Conservation (phyloP, 371 early-diverging fungal genomes). For the Dinochytrium kinnereticum region DNA sequence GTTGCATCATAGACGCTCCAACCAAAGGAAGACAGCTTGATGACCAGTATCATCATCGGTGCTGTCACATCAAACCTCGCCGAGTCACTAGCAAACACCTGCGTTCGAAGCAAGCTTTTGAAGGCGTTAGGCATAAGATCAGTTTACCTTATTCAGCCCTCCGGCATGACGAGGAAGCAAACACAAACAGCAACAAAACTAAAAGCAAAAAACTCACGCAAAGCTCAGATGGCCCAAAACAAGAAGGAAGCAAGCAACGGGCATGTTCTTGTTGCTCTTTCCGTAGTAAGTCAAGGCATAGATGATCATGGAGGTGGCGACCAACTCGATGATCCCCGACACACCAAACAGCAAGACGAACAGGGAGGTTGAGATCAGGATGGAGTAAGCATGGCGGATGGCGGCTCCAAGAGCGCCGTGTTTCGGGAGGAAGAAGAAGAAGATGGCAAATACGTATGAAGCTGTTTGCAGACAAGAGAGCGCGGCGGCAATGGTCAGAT, state of each 20-base stretch:
- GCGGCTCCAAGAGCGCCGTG: conserved; percentile 42
- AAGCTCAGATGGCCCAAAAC: conserved; percentile 80
- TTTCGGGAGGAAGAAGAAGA: conserved; percentile 47
- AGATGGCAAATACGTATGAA: conserved; percentile 59
- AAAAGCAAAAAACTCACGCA: too few species aligned
- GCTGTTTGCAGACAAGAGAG: conserved; percentile 55
- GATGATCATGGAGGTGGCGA: conserved; percentile 59
- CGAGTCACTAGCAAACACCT: conserved; percentile 57
- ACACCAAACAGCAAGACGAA: conserved; percentile 66
- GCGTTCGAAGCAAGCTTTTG: conserved; percentile 65
- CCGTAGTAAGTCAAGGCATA: conserved; percentile 61
- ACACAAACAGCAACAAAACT: too few species aligned
- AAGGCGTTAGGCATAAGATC: too few species aligned
- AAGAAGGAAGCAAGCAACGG: conserved; percentile 70
- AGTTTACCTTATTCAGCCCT: too few species aligned
- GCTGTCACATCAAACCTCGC: conserved; percentile 82
- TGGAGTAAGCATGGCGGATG: conserved; percentile 76
- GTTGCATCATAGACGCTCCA: conserved; percentile 81
- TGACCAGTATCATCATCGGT: conserved; percentile 88
- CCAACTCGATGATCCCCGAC: conserved; percentile 70
- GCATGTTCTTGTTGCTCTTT: conserved; percentile 55
- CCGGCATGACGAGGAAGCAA: too few species aligned
- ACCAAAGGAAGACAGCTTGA: conserved; percentile 87
- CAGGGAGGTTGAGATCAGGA: conserved; percentile 64
- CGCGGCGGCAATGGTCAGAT: too few species aligned